Base-by-base conservation (phyloP, 1,284 basidiomycete genomes). In the Pholiota adiposa region DNA sequence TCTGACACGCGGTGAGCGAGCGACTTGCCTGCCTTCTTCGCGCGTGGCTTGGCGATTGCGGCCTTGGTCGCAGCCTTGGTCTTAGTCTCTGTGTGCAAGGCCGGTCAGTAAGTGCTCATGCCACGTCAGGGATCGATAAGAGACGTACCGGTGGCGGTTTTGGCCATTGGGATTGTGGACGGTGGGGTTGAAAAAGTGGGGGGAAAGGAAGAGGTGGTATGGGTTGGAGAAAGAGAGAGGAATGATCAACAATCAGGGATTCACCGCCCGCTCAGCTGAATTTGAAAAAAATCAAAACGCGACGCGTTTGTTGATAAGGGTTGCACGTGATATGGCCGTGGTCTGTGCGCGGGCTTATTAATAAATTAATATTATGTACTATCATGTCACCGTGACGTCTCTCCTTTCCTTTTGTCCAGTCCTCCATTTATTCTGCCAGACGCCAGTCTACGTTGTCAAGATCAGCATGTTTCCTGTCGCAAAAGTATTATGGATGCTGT, bases 51-150 rank as follows among this genome's bases (percentile, higher is more conserved):
- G 16, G 73, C 70, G 55, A 78, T 83, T 49, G 80, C 79, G 3
- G 75, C 69, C 66, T 81, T 83, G 8, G 83, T 83, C 19, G 84
- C 83, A 2, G 77, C 64, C 71, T 83, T 85, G 49, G 82, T 83
- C 58, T 75, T 76, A 3, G 79, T 81, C 58, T 73, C 83, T 84
- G 63, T 29, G 25, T 7, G 38, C 23, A 34, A 31, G 49, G 9
- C 8, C 25, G 11, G 31, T 54, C 43, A 38, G 34, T 29, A 52
- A 19, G 49, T 54, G 25, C 27, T 19, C 31, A 25, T 49, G 34
- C 50, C 25, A 43, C 19, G 25, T 52, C 25, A 25, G 6, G 18
- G 51, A 33, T 40, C 21, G 19, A 31, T 25, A 51, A 14, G 18
- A 8, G 43, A 57, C 67, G 33, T 52, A 73, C 73, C 72, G 58